Conservation (phyloP, 1,284 basidiomycete species). For the Malassezia sp. region DNA sequence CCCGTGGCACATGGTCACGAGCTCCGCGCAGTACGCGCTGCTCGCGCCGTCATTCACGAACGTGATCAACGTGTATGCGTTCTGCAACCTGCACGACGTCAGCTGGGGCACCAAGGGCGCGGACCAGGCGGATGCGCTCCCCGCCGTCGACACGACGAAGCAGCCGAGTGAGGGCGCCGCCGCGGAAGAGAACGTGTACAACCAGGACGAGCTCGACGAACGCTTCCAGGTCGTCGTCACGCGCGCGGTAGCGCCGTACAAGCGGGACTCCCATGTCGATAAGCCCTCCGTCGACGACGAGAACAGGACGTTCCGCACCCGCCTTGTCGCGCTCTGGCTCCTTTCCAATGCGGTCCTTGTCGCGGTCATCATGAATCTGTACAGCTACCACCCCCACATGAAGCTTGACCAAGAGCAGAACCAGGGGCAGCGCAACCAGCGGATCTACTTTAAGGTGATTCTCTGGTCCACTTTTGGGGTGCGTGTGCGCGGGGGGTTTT, state of each 20-base stretch:
- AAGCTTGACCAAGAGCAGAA: constrained; percentile 51
- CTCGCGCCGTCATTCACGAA: constrained; percentile 85
- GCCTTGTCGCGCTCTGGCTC: constrained; percentile 45
- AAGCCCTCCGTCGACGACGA: constrained; percentile 61
- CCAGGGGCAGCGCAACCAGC: constrained; percentile 47
- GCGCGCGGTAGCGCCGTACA: constrained; percentile 73
- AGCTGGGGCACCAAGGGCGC: constrained; percentile 93
- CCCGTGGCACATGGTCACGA: constrained; percentile 97
- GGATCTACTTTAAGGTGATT: constrained; percentile 62
- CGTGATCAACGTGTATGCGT: constrained; percentile 87
- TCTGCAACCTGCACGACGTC: constrained; percentile 56
- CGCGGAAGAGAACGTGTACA: constrained; percentile 49
- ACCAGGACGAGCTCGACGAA: constrained; percentile 77
- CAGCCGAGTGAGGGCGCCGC: constrained; percentile 39
- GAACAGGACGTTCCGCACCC: constrained; percentile 47
- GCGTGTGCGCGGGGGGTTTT: not conserved
- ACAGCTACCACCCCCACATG: constrained; percentile 37
- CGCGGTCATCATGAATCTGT: constrained; percentile 68
- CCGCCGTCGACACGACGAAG: constrained; percentile 68
- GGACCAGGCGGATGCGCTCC: constrained; percentile 87
- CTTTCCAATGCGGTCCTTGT: constrained; percentile 53
- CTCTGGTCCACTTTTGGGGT: constrained; percentile 73
- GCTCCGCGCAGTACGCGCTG: constrained; percentile 75
- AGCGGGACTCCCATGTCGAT: constrained; percentile 59
- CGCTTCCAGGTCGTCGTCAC: constrained; percentile 86